Conservation (phyloP, 129 eudicot species). For the Oenanthe sinensis region DNA sequence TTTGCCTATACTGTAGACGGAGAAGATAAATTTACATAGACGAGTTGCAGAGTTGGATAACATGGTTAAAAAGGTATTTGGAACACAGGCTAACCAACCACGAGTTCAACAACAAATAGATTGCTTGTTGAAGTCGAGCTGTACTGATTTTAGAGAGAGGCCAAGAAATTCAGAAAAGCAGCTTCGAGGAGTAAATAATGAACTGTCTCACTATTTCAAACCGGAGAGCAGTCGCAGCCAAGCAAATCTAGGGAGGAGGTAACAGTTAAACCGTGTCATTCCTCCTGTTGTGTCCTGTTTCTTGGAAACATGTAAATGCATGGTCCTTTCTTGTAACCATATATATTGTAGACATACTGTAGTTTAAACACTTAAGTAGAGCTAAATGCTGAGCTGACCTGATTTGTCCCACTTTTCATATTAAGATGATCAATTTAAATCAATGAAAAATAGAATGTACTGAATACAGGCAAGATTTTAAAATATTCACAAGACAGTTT, state of each 20-base stretch:
- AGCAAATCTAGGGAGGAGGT: slow-evolving; percentile 15
- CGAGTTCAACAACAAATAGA: slow-evolving; percentile 21
- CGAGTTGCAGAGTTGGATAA: slow-evolving; percentile 60
- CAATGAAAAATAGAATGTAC: neutral
- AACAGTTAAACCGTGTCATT: neutral
- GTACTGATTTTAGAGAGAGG: slow-evolving; percentile 37
- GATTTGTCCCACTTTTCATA: too few relatives aligned
- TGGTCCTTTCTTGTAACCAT: neutral
- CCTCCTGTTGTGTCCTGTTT: neutral
- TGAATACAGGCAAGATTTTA: neutral
- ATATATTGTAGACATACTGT: neutral
- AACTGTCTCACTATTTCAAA: slow-evolving; percentile 41
- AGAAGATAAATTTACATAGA: slow-evolving; percentile 50
- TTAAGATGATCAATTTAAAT: neutral
- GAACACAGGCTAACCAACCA: slow-evolving; percentile 27
- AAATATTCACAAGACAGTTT: neutral
- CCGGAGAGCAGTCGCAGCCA: slow-evolving; percentile 27
- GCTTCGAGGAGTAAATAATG: slow-evolving; percentile 39
- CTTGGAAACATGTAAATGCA: neutral
- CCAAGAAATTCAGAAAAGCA: slow-evolving; percentile 37
- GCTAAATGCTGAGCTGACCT: neutral
- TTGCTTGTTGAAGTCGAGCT: slow-evolving; percentile 22
- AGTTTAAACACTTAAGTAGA: neutral
- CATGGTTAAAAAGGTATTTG: slow-evolving; percentile 54
- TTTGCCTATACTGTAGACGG: slow-evolving; percentile 33